These are phyloP conservation scores for Lycium ferocissimum DNA, from an alignment of 257 asterid genomes.

Conservation along the genomic window DNA sequence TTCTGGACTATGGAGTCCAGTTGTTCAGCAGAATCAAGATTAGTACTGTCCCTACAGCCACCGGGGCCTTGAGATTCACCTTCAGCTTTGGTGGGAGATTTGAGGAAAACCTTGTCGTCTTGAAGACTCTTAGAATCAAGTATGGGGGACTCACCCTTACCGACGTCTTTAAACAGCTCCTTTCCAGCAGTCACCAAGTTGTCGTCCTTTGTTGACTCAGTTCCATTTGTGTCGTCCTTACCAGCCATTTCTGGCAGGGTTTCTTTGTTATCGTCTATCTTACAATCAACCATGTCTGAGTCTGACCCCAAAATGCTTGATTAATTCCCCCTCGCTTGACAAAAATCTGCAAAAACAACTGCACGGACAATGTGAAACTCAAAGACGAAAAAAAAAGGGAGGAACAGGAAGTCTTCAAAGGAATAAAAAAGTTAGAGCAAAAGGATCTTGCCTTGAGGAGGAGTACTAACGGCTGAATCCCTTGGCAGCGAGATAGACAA, in stretches of 20 bases:
- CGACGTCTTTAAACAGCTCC: constrained; percentile 5
- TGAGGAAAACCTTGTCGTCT: background rate
- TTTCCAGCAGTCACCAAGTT: constrained; percentile 22
- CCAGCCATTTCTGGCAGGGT: constrained; percentile 30
- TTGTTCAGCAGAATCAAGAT: constrained; percentile 22
- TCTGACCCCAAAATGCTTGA: background rate
- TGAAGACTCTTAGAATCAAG: constrained; percentile 23
- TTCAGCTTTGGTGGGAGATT: constrained; percentile 17
- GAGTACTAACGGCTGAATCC: background rate
- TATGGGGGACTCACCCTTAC: background rate
- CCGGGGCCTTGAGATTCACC: constrained; percentile 24
- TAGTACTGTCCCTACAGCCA: constrained; percentile 18
- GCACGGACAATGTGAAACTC: constrained; percentile 17
- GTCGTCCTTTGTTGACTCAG: background rate
- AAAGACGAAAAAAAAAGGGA: background rate
- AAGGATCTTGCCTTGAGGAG: background rate
- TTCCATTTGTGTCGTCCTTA: background rate
- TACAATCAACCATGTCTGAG: constrained; percentile 25
- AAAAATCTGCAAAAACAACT: constrained; percentile 1
- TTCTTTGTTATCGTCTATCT: constrained; percentile 44
- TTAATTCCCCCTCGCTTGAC: background rate
- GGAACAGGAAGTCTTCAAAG: background rate
- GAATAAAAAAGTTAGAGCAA: background rate
- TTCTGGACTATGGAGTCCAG: constrained; percentile 23
- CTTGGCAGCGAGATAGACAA: background rate